Conservation (phyloP, 202 grass and related monocot species). For the Elaeis oleifera region DNA sequence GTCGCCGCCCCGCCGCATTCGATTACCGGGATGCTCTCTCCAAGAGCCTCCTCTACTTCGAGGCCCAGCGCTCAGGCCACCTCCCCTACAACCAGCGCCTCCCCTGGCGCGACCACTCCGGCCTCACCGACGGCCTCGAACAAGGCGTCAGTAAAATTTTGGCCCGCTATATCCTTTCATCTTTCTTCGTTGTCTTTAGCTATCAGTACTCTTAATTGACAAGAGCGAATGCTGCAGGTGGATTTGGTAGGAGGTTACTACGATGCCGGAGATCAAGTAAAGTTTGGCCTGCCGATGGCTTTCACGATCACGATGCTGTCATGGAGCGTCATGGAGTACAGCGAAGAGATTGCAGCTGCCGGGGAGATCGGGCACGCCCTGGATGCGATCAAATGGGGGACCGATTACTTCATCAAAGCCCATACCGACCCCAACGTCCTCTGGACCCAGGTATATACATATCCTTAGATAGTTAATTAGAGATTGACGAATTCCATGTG, state of each 20-base stretch:
- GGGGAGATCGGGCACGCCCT: conserved; percentile 53
- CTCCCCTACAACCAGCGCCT: conserved; percentile 85
- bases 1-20: conserved; percentile 3
- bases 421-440: conserved; percentile 50
- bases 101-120: conserved; percentile 70
- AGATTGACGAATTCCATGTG: no score
- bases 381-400: conserved; percentile 70
- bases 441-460: conserved; percentile 52
- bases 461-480: neutral
- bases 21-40: conserved; percentile 67
- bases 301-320: conserved; percentile 81
- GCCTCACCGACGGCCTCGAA: conserved; percentile 82
- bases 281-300: conserved; percentile 88
- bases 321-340: conserved; percentile 59
- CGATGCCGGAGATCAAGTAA: conserved; percentile 85
- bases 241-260: conserved; percentile 87
- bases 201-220: neutral
- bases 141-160: conserved; percentile 40
- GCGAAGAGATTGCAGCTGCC: conserved; percentile 23
- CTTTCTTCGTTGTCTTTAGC: neutral
- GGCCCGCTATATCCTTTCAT: neutral
- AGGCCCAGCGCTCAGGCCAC: conserved; percentile 79
- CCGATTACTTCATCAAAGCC: conserved; percentile 70
- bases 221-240: conserved; percentile 25
- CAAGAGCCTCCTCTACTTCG: conserved; percentile 91